Conservation (phyloP, 768 basidiomycete species). For the Naganishia antarctica region DNA sequence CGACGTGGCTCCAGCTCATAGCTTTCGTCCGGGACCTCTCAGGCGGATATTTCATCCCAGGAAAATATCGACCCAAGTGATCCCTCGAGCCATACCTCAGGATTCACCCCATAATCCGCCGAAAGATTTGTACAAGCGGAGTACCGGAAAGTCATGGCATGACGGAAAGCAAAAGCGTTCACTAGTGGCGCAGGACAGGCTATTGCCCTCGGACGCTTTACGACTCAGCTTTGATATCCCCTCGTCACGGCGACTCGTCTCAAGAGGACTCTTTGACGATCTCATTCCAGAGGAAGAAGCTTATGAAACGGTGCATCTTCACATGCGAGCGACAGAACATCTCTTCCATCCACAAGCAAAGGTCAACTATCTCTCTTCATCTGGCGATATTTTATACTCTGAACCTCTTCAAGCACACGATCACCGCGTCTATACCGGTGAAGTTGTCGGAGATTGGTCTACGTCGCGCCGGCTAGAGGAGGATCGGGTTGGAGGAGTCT, state of each 20-base stretch:
- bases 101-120: slow-evolving; percentile 15
- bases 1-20: slow-evolving; percentile 5
- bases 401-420: slow-evolving; percentile 60
- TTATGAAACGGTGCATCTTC: slow-evolving; percentile 57
- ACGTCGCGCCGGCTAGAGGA: slow-evolving; percentile 19
- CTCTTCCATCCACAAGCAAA: slow-evolving; percentile 74
- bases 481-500: slow-evolving; percentile 47
- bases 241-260: background rate
- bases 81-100: slow-evolving; percentile 18
- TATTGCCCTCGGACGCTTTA: slow-evolving; percentile 25
- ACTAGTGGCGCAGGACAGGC: background rate
- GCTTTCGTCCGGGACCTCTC: slow-evolving; percentile 21
- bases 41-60: slow-evolving; percentile 23
- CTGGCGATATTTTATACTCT: slow-evolving; percentile 55
- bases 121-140: background rate
- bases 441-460: slow-evolving; percentile 55
- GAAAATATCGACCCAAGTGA: slow-evolving; percentile 1
- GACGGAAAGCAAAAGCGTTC: slow-evolving; percentile 22
- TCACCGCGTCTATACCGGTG: slow-evolving; percentile 63
- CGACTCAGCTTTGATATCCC: slow-evolving; percentile 22
- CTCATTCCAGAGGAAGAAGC: background rate
- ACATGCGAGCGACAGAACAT: slow-evolving; percentile 70
- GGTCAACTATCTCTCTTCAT: slow-evolving; percentile 59
- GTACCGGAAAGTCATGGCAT: slow-evolving; percentile 6
- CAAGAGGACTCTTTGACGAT: background rate